phyloP scores from a whole-genome alignment of 495 filamentous ascomycete species.

The Penicillium bovifimosum region DNA sequence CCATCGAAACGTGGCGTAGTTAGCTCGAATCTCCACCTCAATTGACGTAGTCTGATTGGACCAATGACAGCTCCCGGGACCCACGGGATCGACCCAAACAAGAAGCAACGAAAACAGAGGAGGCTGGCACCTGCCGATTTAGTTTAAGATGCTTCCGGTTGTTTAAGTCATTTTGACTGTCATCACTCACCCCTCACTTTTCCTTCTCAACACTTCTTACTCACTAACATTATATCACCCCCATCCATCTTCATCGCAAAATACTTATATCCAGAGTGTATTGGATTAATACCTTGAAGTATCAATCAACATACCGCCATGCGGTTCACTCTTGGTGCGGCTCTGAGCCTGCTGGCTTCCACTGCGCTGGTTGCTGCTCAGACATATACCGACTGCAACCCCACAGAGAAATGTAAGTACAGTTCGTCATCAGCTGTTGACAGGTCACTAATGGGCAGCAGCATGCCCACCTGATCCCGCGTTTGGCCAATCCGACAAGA shows the following conservation, averaged over 20 bases:
- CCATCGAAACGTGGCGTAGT: conserved; percentile 11
- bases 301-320: conserved; percentile 18
- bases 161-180: neutral
- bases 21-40: neutral
- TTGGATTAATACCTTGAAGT: neutral
- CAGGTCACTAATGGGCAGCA: conserved; percentile 22
- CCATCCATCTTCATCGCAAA: neutral
- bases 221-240: neutral
- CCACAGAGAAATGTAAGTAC: conserved; percentile 57
- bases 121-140: conserved; percentile 16
- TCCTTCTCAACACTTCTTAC: neutral
- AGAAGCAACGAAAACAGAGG: conserved; percentile 9
- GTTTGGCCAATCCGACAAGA: conserved; percentile 64
- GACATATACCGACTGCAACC: conserved; percentile 73
- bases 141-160: neutral
- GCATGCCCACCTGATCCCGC: conserved; percentile 76
- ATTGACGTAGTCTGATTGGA: conserved; percentile 2
- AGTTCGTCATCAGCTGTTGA: neutral
- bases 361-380: conserved; percentile 53
- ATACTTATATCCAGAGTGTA: neutral
- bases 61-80: conserved; percentile 11
- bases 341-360: conserved; percentile 25
- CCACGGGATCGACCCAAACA: conserved; percentile 15
- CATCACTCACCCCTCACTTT: conserved; percentile 3
- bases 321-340: conserved; percentile 23